phyloP scores from a whole-genome alignment of 139 green algal genomes.

The Diplosphaera chodatii region DNA sequence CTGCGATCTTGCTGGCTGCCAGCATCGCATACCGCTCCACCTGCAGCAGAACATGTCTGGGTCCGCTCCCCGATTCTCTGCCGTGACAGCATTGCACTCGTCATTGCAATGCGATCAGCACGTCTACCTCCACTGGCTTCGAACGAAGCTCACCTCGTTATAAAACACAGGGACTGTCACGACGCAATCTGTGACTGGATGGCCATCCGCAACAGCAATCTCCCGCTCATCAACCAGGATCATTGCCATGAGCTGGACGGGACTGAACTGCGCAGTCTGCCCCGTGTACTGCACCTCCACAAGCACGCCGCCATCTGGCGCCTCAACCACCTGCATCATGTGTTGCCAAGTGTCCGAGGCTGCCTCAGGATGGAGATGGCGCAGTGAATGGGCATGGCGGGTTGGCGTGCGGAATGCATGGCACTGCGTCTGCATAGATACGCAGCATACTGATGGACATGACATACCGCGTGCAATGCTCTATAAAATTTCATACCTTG shows the following conservation, averaged over 20 bases:
- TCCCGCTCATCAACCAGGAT: constrained; percentile 69
- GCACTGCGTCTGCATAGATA: too few relatives aligned
- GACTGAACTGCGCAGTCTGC: constrained; percentile 43
- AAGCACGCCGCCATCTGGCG: constrained; percentile 62
- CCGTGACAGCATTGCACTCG: neutral
- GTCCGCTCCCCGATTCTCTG: too few relatives aligned
- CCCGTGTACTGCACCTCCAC: constrained; percentile 73
- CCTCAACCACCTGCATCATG: constrained; percentile 41
- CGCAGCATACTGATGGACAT: too few relatives aligned
- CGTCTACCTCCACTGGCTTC: constrained; percentile 7
- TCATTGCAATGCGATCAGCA: neutral
- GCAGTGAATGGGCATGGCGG: too few relatives aligned
- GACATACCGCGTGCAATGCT: too few relatives aligned
- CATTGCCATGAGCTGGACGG: constrained; percentile 80
- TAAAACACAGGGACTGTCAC: constrained; percentile 87
- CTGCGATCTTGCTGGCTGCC: constrained; percentile 67
- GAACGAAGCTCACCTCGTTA: constrained; percentile 23
- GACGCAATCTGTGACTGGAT: constrained; percentile 84
- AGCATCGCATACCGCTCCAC: constrained; percentile 81
- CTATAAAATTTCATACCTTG: too few relatives aligned
- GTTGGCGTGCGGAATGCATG: too few relatives aligned
- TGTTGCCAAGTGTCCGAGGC: constrained; percentile 9
- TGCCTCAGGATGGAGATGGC: too few relatives aligned
- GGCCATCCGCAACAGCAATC: constrained; percentile 84
- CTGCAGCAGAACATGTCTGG: constrained; percentile 35